Base-by-base conservation (phyloP, 805 yeast species). In the Yamadazyma philogaea region DNA sequence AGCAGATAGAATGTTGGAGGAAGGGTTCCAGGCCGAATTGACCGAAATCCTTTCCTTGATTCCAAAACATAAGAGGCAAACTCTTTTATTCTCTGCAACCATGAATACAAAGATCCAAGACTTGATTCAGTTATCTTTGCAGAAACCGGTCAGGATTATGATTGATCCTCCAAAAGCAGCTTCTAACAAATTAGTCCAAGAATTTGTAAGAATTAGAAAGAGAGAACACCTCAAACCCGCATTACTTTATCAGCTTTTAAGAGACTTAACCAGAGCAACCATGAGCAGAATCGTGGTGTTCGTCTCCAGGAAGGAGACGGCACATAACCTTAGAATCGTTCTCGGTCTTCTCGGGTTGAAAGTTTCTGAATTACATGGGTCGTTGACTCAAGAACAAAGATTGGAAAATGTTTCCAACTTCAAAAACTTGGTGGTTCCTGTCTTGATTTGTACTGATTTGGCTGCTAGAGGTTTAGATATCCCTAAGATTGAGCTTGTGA, bases 381-480 rank as follows among this genome's bases (percentile, higher is more conserved):
- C 91, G 4, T 70, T 86, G 54, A 75, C 87, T 1, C 95, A 93
- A 68, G 98, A 93, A 51, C 98, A 93, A 66, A 91, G 99, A 73
- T 73, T 91, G 51, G 76, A 76, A 47, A 84, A 86, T 56, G 86
- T 93, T 34, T 84, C 81, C 8, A 84, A 82, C 45, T 93, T 93
- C 71, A 88, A 87, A 54, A 80, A 79, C 49, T 72, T 88, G 50
- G 78, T 79, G 3, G 96, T 90, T 24, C 96, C 98, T 1, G 81
- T 91, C 7, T 72, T 93, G 45, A 75, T 93, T 31, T 93, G 98
- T 82, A 93, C 99, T 0, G 99, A 93, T 76, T 77, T 93, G 63
- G 99, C 99, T 2, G 91, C 99, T 21, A 86, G 99, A 79, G 99
- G 99, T 76, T 77, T 93, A 60, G 99, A 93, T 84, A 93, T 93